These are phyloP conservation scores for Solanum ossicruentum DNA, from an alignment of 257 asterid species.

Conservation along the genomic window DNA sequence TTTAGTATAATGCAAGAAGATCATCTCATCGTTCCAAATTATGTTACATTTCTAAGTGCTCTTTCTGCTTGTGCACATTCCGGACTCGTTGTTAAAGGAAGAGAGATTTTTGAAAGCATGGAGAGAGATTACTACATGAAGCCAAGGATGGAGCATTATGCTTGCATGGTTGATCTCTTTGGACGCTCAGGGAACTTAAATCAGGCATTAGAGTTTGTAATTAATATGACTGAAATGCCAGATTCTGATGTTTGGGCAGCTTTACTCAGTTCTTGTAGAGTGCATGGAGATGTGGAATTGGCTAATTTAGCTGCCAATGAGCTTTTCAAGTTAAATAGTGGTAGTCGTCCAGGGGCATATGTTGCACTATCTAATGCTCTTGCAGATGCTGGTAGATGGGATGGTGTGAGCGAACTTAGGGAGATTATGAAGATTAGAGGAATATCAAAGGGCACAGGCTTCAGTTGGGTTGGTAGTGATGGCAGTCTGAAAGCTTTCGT, in stretches of 20 bases:
- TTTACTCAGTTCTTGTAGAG: conserved; percentile 61
- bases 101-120: conserved; percentile 51
- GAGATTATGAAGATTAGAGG: conserved; percentile 80
- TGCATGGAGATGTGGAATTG: conserved; percentile 75
- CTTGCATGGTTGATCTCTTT: conserved; percentile 75
- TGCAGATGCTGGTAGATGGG: conserved; percentile 92
- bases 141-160: conserved; percentile 89
- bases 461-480: conserved; percentile 74
- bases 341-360: conserved; percentile 68
- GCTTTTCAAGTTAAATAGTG: conserved; percentile 40
- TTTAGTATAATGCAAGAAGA: conserved; percentile 37
- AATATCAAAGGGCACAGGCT: conserved; percentile 69
- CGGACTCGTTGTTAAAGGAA: conserved; percentile 57
- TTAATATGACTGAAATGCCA: conserved; percentile 55
- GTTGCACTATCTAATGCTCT: conserved; percentile 66
- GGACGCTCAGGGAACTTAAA: conserved; percentile 77
- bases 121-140: conserved; percentile 40
- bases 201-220: conserved; percentile 50
- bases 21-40: conserved; percentile 32
- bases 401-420: conserved; percentile 61
- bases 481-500: conserved; percentile 58
- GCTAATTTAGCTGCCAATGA: conserved; percentile 71
- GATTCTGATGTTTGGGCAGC: conserved; percentile 89
- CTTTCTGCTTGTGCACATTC: conserved; percentile 84
- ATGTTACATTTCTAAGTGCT: conserved; percentile 75